Evolutionary conservation across 2,329 filamentous ascomycete genomes (phyloP), one percentile per base, ranked within the genome.

Genomic region (Arthrobotrys musiformis): DNA sequence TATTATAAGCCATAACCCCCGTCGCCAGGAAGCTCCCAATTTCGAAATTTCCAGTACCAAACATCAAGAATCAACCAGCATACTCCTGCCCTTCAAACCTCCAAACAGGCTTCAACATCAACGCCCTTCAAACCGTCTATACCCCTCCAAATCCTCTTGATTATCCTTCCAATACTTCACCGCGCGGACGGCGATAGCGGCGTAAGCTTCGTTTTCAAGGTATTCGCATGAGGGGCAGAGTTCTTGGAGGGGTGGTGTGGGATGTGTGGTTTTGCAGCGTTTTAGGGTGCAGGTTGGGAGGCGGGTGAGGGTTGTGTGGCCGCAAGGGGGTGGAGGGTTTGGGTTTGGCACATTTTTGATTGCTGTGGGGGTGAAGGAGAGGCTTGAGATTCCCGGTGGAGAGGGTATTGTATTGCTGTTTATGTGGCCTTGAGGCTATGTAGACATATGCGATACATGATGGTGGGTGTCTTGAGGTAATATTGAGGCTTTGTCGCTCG

Each of bases 191-290:
- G 62, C 70, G 9, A 68, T 56, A 22, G 26, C 62, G 5, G 70
- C 70, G 15, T 46, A 74, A 4, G 62, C 62, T 44, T 74, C 70
- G 33, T 74, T 67, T 56, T 68, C 70, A n/a, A 74, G 62, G 54
- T 68, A 68, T 17, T n/a, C 42, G 24, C 70, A 74, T 22, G 28
- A 19, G 5, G 42, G 28, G 15, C 70, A 74, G 5, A 44, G 24
- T 4, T 44, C 4, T 19, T 44, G 24, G 1, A 44, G 35, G n/a
- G 3, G 6, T 46, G 6, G n/a, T n/a, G 11, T 42, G 19, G 4
- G 52, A 42, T 13, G 46, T 24, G 7, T 13, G 19, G 35, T 66
- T 48, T 67, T 61, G 33, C 70, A 74, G 15, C 70, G 52, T 30
- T 67, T 74, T 17, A 35, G 42, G 46, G 54, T 74, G 44, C 70